phyloP scores from a whole-genome alignment of 1,284 basidiomycete genomes.

The Ustilago loliicola region DNA sequence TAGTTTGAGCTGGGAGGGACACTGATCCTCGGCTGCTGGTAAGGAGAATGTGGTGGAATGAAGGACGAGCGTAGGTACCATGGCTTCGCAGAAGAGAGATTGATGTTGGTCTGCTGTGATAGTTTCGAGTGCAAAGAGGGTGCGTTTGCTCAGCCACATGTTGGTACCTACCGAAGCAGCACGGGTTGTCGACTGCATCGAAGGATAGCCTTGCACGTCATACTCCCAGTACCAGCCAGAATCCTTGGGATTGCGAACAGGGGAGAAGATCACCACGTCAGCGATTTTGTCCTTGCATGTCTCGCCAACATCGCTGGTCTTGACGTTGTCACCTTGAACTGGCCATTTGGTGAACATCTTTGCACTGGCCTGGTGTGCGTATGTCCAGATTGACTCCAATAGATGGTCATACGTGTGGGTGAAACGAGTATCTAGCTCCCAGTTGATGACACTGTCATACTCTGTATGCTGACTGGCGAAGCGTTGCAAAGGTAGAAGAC shows the following conservation, averaged over 20 bases:
- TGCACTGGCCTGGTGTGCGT: conserved; percentile 5
- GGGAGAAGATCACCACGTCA: conserved; percentile 28
- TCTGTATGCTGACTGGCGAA: conserved; percentile 28
- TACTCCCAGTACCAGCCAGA: conserved; percentile 44
- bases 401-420: conserved; percentile 32
- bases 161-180: conserved; percentile 32
- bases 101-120: conserved; percentile 16
- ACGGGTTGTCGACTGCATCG: conserved; percentile 6
- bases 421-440: conserved; percentile 39
- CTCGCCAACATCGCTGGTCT: neutral
- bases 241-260: conserved; percentile 20
- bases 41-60: neutral
- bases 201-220: conserved; percentile 28
- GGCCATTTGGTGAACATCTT: conserved; percentile 25
- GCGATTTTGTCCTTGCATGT: conserved; percentile 16
- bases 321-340: neutral
- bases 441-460: conserved; percentile 22
- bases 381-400: conserved; percentile 7
- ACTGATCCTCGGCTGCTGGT: neutral
- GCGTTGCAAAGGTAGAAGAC: conserved; percentile 27
- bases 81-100: conserved; percentile 36
- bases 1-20: conserved; percentile 19
- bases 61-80: conserved; percentile 22
- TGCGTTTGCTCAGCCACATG: conserved; percentile 28
- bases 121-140: conserved; percentile 18